Evolutionary conservation across 164 flowering plant species (phyloP), one percentile per base, ranked within the genome.

Genomic region (Echeveria elegans): DNA sequence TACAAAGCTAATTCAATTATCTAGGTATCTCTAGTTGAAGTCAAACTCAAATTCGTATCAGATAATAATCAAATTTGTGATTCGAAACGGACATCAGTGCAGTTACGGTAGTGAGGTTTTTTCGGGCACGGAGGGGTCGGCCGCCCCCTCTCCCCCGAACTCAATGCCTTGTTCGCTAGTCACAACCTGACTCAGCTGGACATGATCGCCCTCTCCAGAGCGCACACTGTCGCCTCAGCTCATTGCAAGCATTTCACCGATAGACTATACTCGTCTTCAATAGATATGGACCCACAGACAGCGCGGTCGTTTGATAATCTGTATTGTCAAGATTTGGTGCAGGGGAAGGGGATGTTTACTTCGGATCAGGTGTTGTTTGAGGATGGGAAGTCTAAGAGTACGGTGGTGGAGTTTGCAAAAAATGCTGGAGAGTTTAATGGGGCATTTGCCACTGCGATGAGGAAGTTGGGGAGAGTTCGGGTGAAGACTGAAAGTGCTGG

Each of bases 171-270:
- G 76, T 93, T 93, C 72, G 80, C 80, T 32, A n/a, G 75, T 0
- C 18, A 77, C 65, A 88, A 90, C 1, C 86, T 90, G 23, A 23
- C 79, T 45, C 98, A 82, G 45, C 36, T 72, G 0, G 98, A 93
- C 74, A 85, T 93, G 95, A 82, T 90, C 47, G 97, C 98, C 47
- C 95, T 91, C 45, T 91, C 93, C 65, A 93, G 97, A n/a, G 91
- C 88, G 0, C 97, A 91, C 78, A 87, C 97, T 0, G 32, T 88
- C 0, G 97, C 96, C 29, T 83, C 84, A 77, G 80, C 94, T 38
- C 96, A 91, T 77, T 91, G 97, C 78, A 47, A 47, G 69, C 80
- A 80, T 43, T 82, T 91, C 53, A 68, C 88, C 1, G 75, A 78
- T 56, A 83, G 96, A 10, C 63, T 89, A 40, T 29, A 65, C 76